Base-by-base conservation (phyloP, 306 rosid genomes). In the Begonia masoniana region DNA sequence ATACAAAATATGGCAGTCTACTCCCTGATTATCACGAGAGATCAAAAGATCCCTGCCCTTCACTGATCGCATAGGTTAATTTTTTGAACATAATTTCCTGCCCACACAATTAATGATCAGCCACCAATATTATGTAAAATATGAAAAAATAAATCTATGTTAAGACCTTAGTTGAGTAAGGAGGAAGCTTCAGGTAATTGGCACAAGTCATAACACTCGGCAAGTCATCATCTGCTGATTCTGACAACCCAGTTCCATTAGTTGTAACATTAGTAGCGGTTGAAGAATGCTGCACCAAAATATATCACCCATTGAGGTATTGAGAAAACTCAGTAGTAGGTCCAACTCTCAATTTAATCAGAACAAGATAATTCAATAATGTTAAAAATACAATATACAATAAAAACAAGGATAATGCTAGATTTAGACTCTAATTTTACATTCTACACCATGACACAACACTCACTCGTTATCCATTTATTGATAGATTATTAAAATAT, bases 121-220 rank as follows among this genome's bases (percentile, higher is more conserved):
- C 59, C 31, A 5, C 48, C 13, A 62, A 64, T 53, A 46, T 55
- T 31, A 31, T 31, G 39, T 31, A 4, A 31, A 3, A 31, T 31
- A 31, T 31, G 39, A 31, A 31, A 5, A 26, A 31, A 21, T 3
- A 31, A 31, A 4, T 31, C 39, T 31, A 31, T 31, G 39, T 17
- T 6, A 42, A 62, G 71, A 86, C 99, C 96, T 92, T 92, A 70
- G 95, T 86, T 9, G 99, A 92, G 71, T 92, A 92, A 10, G 99
- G 99, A 74, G 99, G 99, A 58, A 92, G 99, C 74, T 92, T 92
- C 65, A 92, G 73, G 80, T 92, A 92, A 80, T 92, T 92, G 47
- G 99, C 99, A 67, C 99, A 92, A 2, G 99, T 92, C 99, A 92
- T 92, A 56, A 92, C 99, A 79, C 99, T 92, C 1, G 99, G 99